Conservation (phyloP, 805 yeast species). For the Metschnikowia shivogae region DNA sequence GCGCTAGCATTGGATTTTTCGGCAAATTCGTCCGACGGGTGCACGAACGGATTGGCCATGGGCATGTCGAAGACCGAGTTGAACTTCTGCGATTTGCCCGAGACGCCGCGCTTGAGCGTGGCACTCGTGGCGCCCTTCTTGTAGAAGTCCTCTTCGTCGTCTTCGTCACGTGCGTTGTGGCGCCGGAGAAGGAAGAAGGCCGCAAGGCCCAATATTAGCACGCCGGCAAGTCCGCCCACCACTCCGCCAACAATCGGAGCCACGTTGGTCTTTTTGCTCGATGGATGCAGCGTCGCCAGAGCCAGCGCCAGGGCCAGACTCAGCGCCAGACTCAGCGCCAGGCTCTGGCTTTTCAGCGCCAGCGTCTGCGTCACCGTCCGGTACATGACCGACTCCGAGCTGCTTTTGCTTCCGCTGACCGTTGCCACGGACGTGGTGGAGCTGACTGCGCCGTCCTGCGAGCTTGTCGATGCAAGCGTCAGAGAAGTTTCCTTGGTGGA, state of each 20-base stretch:
- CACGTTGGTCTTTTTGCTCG: slow-evolving; percentile 19
- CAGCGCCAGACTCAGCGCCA: slow-evolving; percentile 1
- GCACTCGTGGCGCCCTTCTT: slow-evolving; percentile 28
- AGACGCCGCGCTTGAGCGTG: slow-evolving; percentile 12
- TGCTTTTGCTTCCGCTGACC: background rate
- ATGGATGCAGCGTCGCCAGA: slow-evolving; percentile 2
- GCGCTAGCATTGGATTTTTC: slow-evolving; percentile 15
- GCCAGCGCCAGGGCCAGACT: background rate
- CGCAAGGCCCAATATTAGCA: slow-evolving; percentile 21
- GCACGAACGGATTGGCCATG: slow-evolving; percentile 58
- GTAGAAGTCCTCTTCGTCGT: slow-evolving; percentile 37
- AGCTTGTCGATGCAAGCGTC: too few species aligned
- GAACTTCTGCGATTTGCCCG: slow-evolving; percentile 27
- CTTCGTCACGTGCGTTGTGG: slow-evolving; percentile 50
- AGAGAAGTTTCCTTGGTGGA: too few species aligned
- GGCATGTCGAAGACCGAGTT: slow-evolving; percentile 36
- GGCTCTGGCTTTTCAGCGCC: slow-evolving; percentile 4
- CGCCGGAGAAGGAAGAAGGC: slow-evolving; percentile 32
- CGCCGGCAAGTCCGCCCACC: slow-evolving; percentile 39
- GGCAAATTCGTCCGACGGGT: slow-evolving; percentile 48
- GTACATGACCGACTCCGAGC: slow-evolving; percentile 4
- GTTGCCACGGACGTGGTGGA: background rate
- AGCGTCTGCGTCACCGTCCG: slow-evolving; percentile 14
- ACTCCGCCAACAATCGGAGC: slow-evolving; percentile 46
- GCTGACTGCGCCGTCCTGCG: background rate